Base-by-base conservation (phyloP, 2,329 filamentous ascomycete species). In the Ophiocordyceps camponoti-floridani region DNA sequence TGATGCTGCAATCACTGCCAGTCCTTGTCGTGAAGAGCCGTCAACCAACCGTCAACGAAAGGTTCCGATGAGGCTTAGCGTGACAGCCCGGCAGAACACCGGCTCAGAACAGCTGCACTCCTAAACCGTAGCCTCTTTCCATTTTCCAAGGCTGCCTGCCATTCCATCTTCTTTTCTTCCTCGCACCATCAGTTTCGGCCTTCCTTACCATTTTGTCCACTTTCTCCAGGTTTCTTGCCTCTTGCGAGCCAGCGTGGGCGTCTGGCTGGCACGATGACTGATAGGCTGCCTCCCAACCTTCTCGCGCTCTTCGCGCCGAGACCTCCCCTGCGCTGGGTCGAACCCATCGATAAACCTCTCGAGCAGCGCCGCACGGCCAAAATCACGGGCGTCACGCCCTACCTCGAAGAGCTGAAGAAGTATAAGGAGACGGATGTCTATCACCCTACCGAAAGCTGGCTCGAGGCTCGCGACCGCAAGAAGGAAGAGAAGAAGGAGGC, bases 241-340 rank as follows among this genome's bases (percentile, higher is more conserved):
- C 5, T 23, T 23, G 23, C 23, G 27, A 35, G 41, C 41, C 38
- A 41, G 42, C 35, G 38, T 42, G 33, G 37, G 19, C 47, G 40
- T 42, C 40, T 42, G 33, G 41, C 37, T 16, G 30, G 43, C 44
- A 46, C 41, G 49, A 98, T 96, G 91, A 96, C 91, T 43, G 89
- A 95, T 72, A 91, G 93, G 66, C 82, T 98, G 18, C 89, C 91
- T 47, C 85, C 84, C 46, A 89, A 94, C 60, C 75, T 96, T 47
- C 74, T 96, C 55, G 84, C 84, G 64, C 84, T 96, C 53, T 98
- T 98, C 68, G 84, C 89, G 65, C 85, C 91, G 59, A 84, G 91
- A 48, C 91, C 91, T 54, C 83, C 89, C 47, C 69, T 96, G 59
- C 83, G 87, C 63, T 96, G 85, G 73, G 78, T 94, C 48, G 82